phyloP scores from a whole-genome alignment of 2,329 filamentous ascomycete species.

The Arachnomyces sp. region DNA sequence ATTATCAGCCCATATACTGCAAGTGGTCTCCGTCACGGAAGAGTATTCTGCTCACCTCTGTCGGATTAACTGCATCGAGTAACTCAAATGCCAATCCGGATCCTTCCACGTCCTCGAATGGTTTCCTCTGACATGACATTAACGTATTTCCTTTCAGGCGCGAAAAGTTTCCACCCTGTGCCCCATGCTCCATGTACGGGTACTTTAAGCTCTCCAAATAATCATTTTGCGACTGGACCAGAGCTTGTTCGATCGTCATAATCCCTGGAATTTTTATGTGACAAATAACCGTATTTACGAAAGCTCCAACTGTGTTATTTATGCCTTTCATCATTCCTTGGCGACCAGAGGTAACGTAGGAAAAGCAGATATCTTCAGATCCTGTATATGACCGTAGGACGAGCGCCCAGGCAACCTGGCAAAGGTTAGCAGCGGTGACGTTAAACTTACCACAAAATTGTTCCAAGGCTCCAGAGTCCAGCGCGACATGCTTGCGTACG shows the following conservation, averaged over 20 bases:
- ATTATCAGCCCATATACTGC: too few species aligned
- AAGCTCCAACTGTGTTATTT: constrained; percentile 35
- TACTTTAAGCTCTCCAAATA: constrained; percentile 10
- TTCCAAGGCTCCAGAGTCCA: too few species aligned
- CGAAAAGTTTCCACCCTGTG: background rate
- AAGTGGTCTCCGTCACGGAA: too few species aligned
- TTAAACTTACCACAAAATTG: constrained; percentile 10
- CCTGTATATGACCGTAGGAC: constrained; percentile 38
- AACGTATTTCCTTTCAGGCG: background rate
- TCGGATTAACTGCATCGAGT: constrained; percentile 3
- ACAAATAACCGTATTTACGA: constrained; percentile 35
- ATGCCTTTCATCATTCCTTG: constrained; percentile 33
- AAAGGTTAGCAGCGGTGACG: constrained; percentile 17
- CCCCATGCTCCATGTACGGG: background rate
- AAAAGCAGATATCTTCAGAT: constrained; percentile 26
- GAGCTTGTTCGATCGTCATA: constrained; percentile 6
- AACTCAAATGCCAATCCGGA: constrained; percentile 2
- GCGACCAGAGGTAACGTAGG: constrained; percentile 22
- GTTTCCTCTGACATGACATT: background rate
- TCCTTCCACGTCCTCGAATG: background rate
- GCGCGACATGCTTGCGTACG: too few species aligned
- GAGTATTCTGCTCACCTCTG: too few species aligned
- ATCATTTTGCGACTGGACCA: constrained; percentile 10
- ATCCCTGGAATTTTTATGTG: constrained; percentile 9
- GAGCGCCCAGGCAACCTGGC: constrained; percentile 40